Evolutionary conservation across 139 green algal species (phyloP).

Genomic region (Volvox reticuliferus): DNA sequence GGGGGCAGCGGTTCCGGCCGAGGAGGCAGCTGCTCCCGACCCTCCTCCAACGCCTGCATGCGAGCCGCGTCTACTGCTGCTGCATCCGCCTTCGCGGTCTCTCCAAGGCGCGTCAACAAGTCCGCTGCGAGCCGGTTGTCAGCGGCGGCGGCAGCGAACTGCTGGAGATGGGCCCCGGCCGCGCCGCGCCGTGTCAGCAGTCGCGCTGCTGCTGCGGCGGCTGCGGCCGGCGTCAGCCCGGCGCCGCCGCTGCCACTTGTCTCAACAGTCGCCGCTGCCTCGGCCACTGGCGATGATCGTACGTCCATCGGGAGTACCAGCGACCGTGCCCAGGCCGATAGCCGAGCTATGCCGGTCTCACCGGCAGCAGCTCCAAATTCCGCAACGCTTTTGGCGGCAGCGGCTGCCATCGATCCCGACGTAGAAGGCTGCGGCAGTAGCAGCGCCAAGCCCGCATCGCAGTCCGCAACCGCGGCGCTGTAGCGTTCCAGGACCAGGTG

Average conservation of each 20-base stretch:
- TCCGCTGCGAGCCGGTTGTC: conserved; percentile 1
- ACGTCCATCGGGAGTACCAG: background rate
- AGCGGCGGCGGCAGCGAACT: background rate
- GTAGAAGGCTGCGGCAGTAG: conserved; percentile 1
- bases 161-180: conserved; percentile 28
- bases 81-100: conserved; percentile 3
- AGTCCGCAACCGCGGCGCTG: conserved; percentile 1
- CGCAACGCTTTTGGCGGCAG: background rate
- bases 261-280: too few relatives aligned
- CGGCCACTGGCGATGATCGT: background rate
- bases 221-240: background rate
- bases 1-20: background rate
- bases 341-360: background rate
- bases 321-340: background rate
- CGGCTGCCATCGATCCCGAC: background rate
- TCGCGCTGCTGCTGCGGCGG: conserved; percentile 3
- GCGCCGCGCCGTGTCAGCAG: conserved; percentile 26
- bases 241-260: too few relatives aligned
- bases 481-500: conserved; percentile 59
- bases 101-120: conserved; percentile 13
- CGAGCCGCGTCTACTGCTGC: conserved; percentile 14
- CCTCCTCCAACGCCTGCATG: conserved; percentile 34
- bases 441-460: conserved; percentile 27
- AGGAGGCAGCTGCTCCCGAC: conserved; percentile 18
- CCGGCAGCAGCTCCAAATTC: conserved; percentile 11